Conservation (phyloP, 805 yeast species). For the Saccharomycopsis lassenensis region DNA sequence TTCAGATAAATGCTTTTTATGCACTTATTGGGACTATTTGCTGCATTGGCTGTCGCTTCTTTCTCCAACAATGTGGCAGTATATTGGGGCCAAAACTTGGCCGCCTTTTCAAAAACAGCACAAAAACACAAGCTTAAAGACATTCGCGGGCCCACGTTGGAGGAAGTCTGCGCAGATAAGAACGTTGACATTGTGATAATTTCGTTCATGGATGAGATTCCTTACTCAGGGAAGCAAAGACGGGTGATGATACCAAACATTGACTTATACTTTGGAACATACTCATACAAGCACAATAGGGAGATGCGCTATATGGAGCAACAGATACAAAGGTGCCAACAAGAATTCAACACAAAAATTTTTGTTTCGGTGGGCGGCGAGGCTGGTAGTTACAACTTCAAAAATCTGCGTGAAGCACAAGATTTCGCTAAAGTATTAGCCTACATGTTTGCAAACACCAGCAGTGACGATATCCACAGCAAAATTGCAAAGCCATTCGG, state of each 20-base stretch:
- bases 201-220: constrained; percentile 59
- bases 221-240: constrained; percentile 21
- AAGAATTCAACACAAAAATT: constrained; percentile 44
- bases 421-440: constrained; percentile 42
- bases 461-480: constrained; percentile 10
- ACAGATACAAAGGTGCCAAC: constrained; percentile 52
- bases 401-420: constrained; percentile 37
- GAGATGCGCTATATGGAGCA: constrained; percentile 28
- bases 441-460: constrained; percentile 39
- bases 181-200: constrained; percentile 63
- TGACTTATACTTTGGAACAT: background rate
- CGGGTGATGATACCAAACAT: background rate
- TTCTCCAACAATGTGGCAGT: constrained; percentile 35
- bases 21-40: background rate
- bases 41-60: background rate
- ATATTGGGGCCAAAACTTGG: constrained; percentile 85
- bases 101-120: constrained; percentile 23
- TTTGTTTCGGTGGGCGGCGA: constrained; percentile 59
- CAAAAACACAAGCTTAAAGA: background rate
- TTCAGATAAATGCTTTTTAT: background rate
- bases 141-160: constrained; percentile 22
- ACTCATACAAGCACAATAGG: background rate
- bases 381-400: constrained; percentile 43
- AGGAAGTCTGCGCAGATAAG: constrained; percentile 52
- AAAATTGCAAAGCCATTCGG: constrained; percentile 33